Evolutionary conservation across 2,329 filamentous ascomycete species (phyloP), one percentile per base, ranked within the genome.

Genomic region (Leptographium lundbergii): DNA sequence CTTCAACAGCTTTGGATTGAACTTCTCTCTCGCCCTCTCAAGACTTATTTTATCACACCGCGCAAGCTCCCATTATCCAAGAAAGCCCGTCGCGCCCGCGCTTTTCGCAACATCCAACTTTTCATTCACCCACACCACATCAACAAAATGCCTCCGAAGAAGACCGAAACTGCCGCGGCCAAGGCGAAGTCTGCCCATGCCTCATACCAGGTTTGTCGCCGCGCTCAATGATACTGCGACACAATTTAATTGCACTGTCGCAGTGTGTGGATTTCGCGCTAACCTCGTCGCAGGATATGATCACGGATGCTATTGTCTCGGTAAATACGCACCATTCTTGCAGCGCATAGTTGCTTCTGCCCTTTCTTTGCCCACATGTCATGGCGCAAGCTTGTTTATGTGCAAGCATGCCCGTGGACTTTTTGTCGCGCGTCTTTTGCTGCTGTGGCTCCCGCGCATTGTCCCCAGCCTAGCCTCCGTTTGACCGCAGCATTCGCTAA

Each of bases 221-320:
- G 2, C 39, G 1, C n/a, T 19, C 6, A 27, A 34, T 51, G 45
- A 52, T 14, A 2, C 4, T 4, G 34, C 52, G 52, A 55, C n/a
- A n/a, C n/a, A 9, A 25, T 54, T 60, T 56, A 13, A 47, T 48
- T 22, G 22, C 24, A 29, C 50, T 24, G 32, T 54, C 50, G 51
- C 34, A 36, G 11, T 25, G 10, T 17, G 2, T 19, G 32, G 42
- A 13, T n/a, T 42, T n/a, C 2, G 9, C 42, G 56, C 62, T 63
- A 59, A 63, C 61, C 19, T 19, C 3, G 2, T 42, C 63, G 42
- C 61, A 84, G 81, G 80, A 82, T 68, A 84, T 84, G 81, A 84
- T 84, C 69, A 81, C 76, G 57, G 80, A 84, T 69, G 81, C 79
- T 58, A 84, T 84, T 68, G 71, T 81, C 69, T 75, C 77, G 72